These are phyloP conservation scores for Penicillium sp. DNA, from an alignment of 2,329 filamentous ascomycete genomes.

Conservation along the genomic window DNA sequence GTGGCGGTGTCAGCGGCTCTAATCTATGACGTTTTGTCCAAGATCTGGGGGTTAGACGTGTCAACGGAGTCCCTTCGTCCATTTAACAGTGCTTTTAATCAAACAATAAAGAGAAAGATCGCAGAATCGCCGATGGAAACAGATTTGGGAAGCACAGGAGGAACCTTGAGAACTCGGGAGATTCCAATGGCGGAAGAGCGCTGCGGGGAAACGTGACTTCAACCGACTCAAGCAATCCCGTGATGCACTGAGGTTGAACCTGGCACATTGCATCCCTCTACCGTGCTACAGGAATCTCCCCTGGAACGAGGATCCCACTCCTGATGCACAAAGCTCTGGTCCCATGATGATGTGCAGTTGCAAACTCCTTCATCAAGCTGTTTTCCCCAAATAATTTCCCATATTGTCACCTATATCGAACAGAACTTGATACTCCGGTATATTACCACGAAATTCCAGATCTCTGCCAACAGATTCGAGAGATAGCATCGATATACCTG, in stretches of 20 bases:
- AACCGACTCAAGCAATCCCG: neutral
- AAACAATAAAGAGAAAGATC: neutral
- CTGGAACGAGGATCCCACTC: neutral
- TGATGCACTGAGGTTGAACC: neutral
- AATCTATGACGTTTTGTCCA: neutral
- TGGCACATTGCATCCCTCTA: neutral
- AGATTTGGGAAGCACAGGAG: neutral
- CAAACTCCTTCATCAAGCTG: neutral
- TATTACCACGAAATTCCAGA: slow-evolving; percentile 3
- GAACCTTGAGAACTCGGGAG: neutral
- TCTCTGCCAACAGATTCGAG: neutral
- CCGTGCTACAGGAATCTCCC: neutral
- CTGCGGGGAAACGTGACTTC: slow-evolving; percentile 18
- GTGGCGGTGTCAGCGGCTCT: neutral
- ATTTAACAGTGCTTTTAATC: neutral
- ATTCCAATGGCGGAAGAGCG: neutral
- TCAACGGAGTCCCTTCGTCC: neutral
- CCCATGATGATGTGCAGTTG: slow-evolving; percentile 18
- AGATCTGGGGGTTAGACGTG: neutral
- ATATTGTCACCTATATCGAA: slow-evolving; percentile 25
- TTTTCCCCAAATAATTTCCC: slow-evolving; percentile 7
- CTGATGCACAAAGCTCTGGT: slow-evolving; percentile 8
- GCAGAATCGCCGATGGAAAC: neutral
- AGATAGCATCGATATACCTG: neutral
- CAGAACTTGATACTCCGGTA: slow-evolving; percentile 19